Percentiles rank a stretch among this genome's conserved stretches.
Conservation (phyloP, 176 grass and related monocot genomes). For the Phoenix roebelenii region DNA sequence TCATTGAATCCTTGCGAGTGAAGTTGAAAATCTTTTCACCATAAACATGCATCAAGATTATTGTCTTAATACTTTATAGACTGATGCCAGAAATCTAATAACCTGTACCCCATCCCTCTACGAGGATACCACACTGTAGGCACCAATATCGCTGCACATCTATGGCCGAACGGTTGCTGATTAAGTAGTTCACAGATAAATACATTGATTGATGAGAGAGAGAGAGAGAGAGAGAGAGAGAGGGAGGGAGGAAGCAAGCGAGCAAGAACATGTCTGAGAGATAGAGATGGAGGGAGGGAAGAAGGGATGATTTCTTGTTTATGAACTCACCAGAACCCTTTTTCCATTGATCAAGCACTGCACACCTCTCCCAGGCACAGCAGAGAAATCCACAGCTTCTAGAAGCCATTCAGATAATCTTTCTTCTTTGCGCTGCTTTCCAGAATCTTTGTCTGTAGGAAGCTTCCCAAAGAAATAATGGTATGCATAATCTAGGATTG, state of each 20-base stretch:
- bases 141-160: too few relatives aligned
- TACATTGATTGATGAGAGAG: too few relatives aligned
- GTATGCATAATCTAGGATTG: conserved; percentile 82
- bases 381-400: conserved; percentile 54
- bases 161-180: too few relatives aligned
- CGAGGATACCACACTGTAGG: too few relatives aligned
- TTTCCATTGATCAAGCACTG: conserved; percentile 60
- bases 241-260: not conserved
- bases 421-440: conserved; percentile 42
- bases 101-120: too few relatives aligned
- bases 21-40: too few relatives aligned
- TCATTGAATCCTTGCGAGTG: too few relatives aligned
- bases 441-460: conserved; percentile 39
- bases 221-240: too few relatives aligned
- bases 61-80: too few relatives aligned
- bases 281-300: not conserved
- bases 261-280: conserved; percentile 36
- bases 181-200: too few relatives aligned
- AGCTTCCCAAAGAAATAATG: conserved; percentile 88
- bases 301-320: not conserved
- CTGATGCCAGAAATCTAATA: too few relatives aligned
- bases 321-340: conserved; percentile 59
- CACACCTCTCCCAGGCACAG: conserved; percentile 68
- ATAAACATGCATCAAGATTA: too few relatives aligned
- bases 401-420: conserved; percentile 60